A percentile compares a stretch with the other conserved stretches of the same genome.
Evolutionary conservation across 1,139 yeast genomes (phyloP).

Genomic region (Yamadazyma siamensis): DNA sequence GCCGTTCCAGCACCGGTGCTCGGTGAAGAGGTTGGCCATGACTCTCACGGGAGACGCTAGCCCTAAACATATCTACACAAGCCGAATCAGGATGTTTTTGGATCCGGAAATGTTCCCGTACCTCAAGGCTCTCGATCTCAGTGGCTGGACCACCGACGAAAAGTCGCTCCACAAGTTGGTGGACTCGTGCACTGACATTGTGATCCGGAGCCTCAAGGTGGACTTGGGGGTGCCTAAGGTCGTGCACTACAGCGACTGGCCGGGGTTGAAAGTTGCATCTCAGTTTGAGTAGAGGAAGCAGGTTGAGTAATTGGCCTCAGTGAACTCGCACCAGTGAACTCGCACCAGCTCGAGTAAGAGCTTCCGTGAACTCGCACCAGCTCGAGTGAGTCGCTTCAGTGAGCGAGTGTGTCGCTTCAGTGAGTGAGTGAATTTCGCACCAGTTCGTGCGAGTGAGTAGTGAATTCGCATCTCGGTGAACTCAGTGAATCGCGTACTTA

Average conservation of each 20-base stretch:
- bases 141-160: constrained; percentile 21
- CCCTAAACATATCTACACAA: constrained; percentile 13
- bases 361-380: no score
- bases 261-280: constrained; percentile 5
- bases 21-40: constrained; percentile 20
- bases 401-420: no score
- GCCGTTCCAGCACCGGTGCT: constrained; percentile 15
- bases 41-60: constrained; percentile 10
- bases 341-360: no score
- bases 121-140: constrained; percentile 17
- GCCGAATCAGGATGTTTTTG: constrained; percentile 16
- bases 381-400: no score
- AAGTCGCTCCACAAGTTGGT: constrained; percentile 4
- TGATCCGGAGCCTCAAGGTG: constrained; percentile 1
- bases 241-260: constrained; percentile 2
- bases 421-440: no score
- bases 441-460: neutral
- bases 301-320: no score
- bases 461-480: neutral
- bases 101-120: constrained; percentile 17
- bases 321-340: no score
- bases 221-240: constrained; percentile 1
- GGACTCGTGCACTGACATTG: neutral
- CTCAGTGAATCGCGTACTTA: no score
- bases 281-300: no score